A percentile compares a stretch with the other conserved stretches of the same genome.
phyloP scores from a whole-genome alignment of 2,329 filamentous ascomycete genomes.

The Penicillium palitans region DNA sequence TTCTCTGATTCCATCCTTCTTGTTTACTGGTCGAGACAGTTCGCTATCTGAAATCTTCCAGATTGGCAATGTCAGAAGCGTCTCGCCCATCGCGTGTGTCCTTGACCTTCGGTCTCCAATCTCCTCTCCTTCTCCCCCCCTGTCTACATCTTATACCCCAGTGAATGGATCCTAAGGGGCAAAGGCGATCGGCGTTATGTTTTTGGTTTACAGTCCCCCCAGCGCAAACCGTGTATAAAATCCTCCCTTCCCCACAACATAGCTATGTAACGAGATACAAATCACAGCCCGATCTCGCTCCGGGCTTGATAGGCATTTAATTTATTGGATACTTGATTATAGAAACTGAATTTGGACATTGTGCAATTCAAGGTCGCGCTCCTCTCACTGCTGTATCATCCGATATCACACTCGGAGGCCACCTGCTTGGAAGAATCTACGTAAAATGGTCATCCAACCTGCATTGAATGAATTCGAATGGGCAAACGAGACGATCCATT shows the following conservation, averaged over 20 bases:
- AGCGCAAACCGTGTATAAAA: slow-evolving; percentile 24
- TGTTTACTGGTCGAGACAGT: background rate
- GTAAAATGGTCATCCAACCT: background rate
- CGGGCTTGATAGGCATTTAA: background rate
- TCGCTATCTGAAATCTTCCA: background rate
- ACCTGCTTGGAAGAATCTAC: background rate
- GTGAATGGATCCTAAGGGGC: slow-evolving; percentile 21
- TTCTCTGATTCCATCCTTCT: background rate
- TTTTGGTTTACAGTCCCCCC: slow-evolving; percentile 2
- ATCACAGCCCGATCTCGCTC: background rate
- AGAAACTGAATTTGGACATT: background rate
- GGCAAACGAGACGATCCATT: too few relatives aligned
- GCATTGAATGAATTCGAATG: background rate
- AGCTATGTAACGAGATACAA: slow-evolving; percentile 16
- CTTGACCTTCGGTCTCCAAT: slow-evolving; percentile 9
- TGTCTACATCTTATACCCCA: slow-evolving; percentile 28
- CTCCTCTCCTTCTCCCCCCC: slow-evolving; percentile 17
- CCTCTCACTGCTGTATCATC: background rate
- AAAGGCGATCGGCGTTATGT: slow-evolving; percentile 19
- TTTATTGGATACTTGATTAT: background rate
- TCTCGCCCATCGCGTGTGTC: background rate
- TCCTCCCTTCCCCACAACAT: slow-evolving; percentile 12
- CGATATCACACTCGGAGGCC: background rate
- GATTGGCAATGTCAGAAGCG: background rate
- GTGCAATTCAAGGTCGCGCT: background rate